A percentile compares a stretch with the other conserved stretches of the same genome.
phyloP scores from a whole-genome alignment of 805 yeast genomes.

The Yamadazyma kitorensis region DNA sequence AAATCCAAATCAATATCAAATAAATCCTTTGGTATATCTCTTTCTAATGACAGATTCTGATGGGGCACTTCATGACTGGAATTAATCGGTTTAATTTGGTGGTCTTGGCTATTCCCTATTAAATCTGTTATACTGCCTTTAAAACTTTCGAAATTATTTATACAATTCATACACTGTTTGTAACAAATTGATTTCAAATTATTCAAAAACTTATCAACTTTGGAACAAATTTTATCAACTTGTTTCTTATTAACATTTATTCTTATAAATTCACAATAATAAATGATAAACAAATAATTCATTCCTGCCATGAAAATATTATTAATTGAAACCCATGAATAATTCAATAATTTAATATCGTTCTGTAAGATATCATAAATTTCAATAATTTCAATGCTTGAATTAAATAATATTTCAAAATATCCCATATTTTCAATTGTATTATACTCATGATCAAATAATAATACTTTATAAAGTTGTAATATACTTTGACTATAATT shows the following conservation, averaged over 20 bases:
- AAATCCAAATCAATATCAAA: slow-evolving; percentile 1
- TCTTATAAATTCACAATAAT: slow-evolving; percentile 4
- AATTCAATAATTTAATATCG: slow-evolving; percentile 12
- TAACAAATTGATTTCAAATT: slow-evolving; percentile 5
- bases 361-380: slow-evolving; percentile 8
- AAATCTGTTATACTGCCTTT: slow-evolving; percentile 1
- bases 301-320: slow-evolving; percentile 11
- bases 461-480: slow-evolving; percentile 10
- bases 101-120: slow-evolving; percentile 1
- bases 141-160: background rate
- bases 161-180: slow-evolving; percentile 4
- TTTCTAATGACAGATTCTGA: no score
- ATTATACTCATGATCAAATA: slow-evolving; percentile 3
- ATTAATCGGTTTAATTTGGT: background rate
- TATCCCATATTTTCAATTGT: slow-evolving; percentile 9
- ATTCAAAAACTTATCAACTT: slow-evolving; percentile 2
- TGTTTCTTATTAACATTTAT: background rate
- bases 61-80: no score
- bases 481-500: slow-evolving; percentile 13
- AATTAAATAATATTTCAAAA: slow-evolving; percentile 7
- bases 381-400: slow-evolving; percentile 13
- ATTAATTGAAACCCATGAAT: slow-evolving; percentile 17
- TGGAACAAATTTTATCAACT: background rate
- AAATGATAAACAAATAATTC: slow-evolving; percentile 12
- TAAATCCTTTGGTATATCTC: no score